Evolutionary conservation across 176 grass and related monocot genomes (phyloP), one percentile per base, ranked within the genome.

Genomic region (Puya raimondii): DNA sequence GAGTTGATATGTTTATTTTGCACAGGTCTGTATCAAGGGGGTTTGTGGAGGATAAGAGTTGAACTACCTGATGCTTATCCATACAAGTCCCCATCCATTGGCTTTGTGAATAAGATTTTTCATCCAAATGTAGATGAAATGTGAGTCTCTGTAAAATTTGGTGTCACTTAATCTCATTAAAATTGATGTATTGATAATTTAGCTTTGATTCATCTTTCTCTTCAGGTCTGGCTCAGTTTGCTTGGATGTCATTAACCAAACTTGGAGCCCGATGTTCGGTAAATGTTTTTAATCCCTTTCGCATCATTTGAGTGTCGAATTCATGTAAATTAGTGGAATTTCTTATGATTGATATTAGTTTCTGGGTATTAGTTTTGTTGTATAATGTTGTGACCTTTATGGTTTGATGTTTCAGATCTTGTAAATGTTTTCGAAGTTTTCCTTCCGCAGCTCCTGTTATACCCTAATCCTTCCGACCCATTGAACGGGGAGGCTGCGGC

Each of bases 221-320:
- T 67, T 33, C 61, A 87, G 84, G 70, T 87, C 84, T 51, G 84
- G 80, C 49, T 74, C 84, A 0, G 84, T 87, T 11, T 87, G 84
- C 71, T 71, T 87, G 80, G 84, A 87, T 72, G 84, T 87, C 65
- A 87, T 82, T 54, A 87, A 87, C 48, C 84, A 87, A 47, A 87
- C 80, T 17, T 87, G 84, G 84, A 87, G 84, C 66, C 84, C 84
- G 2, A 87, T 87, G 84, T 86, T 86, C 29, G 84, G 84, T 86
- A 86, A 65, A 26, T 12, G 13, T 51, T 65, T 64, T 51, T 25
- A 49, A 10, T 25, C 14, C 68, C 21, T 9, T 16, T 48, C 33
- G 20, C 47, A 26, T 75, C 9, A 25, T 66, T 42, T 49, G 42
- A 11, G 51, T 13, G 13, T 68, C 63, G 23, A 11, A 48, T 23